These are phyloP conservation scores for Leavenworthia alabamica DNA, from an alignment of 345 rosid genomes.

Conservation along the genomic window DNA sequence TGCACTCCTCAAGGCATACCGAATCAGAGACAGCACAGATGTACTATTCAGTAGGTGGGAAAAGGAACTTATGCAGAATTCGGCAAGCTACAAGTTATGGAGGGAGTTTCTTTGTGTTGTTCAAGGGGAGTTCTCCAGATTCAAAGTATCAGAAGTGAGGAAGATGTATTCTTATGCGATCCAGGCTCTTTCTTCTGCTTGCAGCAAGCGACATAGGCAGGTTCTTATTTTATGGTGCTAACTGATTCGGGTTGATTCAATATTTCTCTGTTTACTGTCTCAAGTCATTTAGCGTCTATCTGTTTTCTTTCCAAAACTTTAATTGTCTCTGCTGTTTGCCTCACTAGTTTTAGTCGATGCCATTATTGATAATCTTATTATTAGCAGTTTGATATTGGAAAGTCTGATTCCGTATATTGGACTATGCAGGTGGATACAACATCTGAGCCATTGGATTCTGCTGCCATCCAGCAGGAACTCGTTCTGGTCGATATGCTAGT, in stretches of 20 bases:
- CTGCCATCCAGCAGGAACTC: slow-evolving; percentile 56
- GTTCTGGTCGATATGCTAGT: slow-evolving; percentile 83
- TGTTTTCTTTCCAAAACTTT: not conserved
- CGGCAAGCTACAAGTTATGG: slow-evolving; percentile 73
- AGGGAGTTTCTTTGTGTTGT: slow-evolving; percentile 71
- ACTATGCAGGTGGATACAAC: slow-evolving; percentile 55
- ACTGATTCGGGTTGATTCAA: slow-evolving; percentile 4
- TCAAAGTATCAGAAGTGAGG: slow-evolving; percentile 84
- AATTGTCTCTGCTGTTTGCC: not conserved
- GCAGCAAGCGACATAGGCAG: slow-evolving; percentile 95
- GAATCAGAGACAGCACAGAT: slow-evolving; percentile 68
- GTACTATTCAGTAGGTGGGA: slow-evolving; percentile 79
- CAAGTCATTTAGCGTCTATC: slow-evolving; percentile 13
- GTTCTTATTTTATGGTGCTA: slow-evolving; percentile 47
- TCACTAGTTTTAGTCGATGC: not conserved
- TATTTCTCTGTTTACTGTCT: not conserved
- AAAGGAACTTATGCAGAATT: slow-evolving; percentile 61
- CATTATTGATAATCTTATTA: not conserved
- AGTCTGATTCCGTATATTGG: slow-evolving; percentile 7
- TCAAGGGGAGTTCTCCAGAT: slow-evolving; percentile 86
- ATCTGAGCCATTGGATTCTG: slow-evolving; percentile 40
- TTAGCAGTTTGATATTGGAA: slow-evolving; percentile 6
- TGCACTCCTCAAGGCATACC: slow-evolving; percentile 77
- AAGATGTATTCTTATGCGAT: slow-evolving; percentile 85
- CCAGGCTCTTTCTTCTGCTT: slow-evolving; percentile 71